Base-by-base conservation (phyloP, 2,329 filamentous ascomycete genomes). In the Pyrenophora seminiperda region DNA sequence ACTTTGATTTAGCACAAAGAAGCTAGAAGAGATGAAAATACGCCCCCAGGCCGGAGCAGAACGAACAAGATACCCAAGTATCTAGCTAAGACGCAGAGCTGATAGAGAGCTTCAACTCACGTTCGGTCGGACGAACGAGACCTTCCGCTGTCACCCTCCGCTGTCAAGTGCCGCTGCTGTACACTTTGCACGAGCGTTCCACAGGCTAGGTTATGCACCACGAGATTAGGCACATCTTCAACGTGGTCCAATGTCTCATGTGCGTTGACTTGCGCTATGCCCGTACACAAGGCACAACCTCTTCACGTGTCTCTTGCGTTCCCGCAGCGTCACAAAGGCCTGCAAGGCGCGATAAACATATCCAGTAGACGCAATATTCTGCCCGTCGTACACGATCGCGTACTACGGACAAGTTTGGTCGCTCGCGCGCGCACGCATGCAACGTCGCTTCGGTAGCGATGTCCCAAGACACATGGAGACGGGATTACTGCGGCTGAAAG, bases 201-300 rank as follows among this genome's bases (percentile, higher is more conserved):
- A 70, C 58, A 33, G 37, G 49, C 68, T 71, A 70, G 65, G 59
- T 61, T 62, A 72, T 71, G 68, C 68, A 71, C 60, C 58, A 63
- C 68, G 67, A 70, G 50, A 63, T 70, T 46, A 53, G 44, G 36
- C 53, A 58, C 59, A 47, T 58, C 33, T 27, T 50, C 39, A 68
- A 67, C 61, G 62, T 67, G 66, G 58, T 31, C 41, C 47, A 47
- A 38, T 53, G 47, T 47, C 24, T 36, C 49, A 54, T 44, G 41
- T 51, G 57, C 50, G 51, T 56, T 54, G 24, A 27, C 24, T 11
- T 27, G 9, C 24, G 53, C 44, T 56, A 50, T 18, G 10, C 11
- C 61, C n/a, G 22, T 33, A 13, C 38, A 38, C 22, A 37, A 40
- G 19, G 54, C 39, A 63, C 59, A 38, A 45, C 47, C 34, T 57